Evolutionary conservation across 2,329 filamentous ascomycete species (phyloP).

Genomic region (Beauveria caledonica): DNA sequence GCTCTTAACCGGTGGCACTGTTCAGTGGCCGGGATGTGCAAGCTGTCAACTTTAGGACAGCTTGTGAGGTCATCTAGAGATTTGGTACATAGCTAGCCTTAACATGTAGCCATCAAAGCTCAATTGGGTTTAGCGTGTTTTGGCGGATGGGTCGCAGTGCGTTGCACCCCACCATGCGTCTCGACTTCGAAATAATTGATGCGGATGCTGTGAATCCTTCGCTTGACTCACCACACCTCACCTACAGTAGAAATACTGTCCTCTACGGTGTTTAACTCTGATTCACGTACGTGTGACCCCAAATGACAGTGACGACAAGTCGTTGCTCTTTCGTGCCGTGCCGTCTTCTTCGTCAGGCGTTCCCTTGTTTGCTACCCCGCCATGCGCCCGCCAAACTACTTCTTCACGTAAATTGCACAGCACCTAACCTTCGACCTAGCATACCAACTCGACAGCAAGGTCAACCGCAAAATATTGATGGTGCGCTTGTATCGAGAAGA

Average conservation of each 20-base stretch:
- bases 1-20: neutral
- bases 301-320: neutral
- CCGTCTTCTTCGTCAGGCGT: neutral
- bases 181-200: neutral
- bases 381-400: neutral
- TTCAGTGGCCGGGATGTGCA: neutral
- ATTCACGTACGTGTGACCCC: neutral
- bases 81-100: neutral
- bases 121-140: constrained; percentile 3
- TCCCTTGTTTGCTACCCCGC: constrained; percentile 4
- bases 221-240: neutral
- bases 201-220: neutral
- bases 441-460: neutral
- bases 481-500: neutral
- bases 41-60: constrained; percentile 9
- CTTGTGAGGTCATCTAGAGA: constrained; percentile 10
- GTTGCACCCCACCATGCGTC: neutral
- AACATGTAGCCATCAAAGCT: neutral
- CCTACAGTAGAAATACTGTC: neutral
- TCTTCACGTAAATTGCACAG: neutral
- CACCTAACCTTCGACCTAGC: neutral
- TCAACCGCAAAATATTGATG: neutral
- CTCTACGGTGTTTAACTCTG: neutral
- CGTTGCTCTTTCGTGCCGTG: neutral
- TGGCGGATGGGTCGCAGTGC: neutral